phyloP scores from a whole-genome alignment of 2,329 filamentous ascomycete species.

The Claviceps capensis region DNA sequence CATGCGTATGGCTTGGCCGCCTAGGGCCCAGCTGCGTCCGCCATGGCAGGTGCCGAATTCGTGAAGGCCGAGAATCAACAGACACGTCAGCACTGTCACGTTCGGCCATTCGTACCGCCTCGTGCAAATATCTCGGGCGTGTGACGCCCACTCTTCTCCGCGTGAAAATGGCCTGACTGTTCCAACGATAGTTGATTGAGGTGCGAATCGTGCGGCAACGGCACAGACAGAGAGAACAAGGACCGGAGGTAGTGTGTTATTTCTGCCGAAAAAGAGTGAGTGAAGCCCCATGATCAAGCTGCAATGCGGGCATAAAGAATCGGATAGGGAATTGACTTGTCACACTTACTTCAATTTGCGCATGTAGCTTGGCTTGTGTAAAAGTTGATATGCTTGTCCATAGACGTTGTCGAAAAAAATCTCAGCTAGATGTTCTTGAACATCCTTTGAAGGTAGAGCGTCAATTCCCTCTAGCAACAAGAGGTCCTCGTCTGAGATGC shows the following conservation, averaged over 20 bases:
- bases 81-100: slow-evolving; percentile 86
- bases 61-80: slow-evolving; percentile 77
- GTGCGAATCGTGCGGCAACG: slow-evolving; percentile 87
- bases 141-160: slow-evolving; percentile 81
- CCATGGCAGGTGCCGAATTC: slow-evolving; percentile 97
- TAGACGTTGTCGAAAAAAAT: slow-evolving; percentile 95
- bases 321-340: background rate
- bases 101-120: slow-evolving; percentile 89
- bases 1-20: slow-evolving; percentile 92
- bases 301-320: background rate
- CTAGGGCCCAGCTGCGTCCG: slow-evolving; percentile 88
- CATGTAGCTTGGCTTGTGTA: slow-evolving; percentile 98
- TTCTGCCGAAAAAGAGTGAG: slow-evolving; percentile 13
- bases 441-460: slow-evolving; percentile 67
- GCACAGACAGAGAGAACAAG: slow-evolving; percentile 89
- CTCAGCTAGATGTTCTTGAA: slow-evolving; percentile 87
- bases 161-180: slow-evolving; percentile 65
- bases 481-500: slow-evolving; percentile 60
- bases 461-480: slow-evolving; percentile 72
- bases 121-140: slow-evolving; percentile 75
- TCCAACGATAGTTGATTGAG: slow-evolving; percentile 64
- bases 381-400: slow-evolving; percentile 82
- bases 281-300: background rate
- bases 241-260: slow-evolving; percentile 64
- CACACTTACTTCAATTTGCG: slow-evolving; percentile 54